Evolutionary conservation across 768 basidiomycete species (phyloP).

Genomic region (Podaxis sp.): DNA sequence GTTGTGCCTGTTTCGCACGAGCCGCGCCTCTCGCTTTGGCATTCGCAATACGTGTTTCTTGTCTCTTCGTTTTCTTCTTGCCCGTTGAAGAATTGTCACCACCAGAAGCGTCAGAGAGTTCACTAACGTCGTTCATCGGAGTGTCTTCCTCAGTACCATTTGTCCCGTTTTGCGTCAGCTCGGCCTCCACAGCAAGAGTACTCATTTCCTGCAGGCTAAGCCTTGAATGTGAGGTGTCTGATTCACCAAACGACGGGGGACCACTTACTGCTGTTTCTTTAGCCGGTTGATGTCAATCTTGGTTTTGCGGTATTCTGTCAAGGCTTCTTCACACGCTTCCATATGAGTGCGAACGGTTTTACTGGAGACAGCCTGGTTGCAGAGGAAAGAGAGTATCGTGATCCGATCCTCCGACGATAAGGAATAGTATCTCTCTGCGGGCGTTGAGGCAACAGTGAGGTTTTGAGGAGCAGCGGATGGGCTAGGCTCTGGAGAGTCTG

Average conservation of each 20-base stretch:
- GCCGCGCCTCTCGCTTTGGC: constrained; percentile 83
- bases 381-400: constrained; percentile 83
- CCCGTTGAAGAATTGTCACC: constrained; percentile 56
- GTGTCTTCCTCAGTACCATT: constrained; percentile 58
- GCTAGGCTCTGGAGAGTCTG: constrained; percentile 40
- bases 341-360: constrained; percentile 86
- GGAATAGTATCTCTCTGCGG: constrained; percentile 68
- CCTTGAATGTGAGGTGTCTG: constrained; percentile 10
- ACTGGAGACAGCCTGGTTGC: constrained; percentile 86
- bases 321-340: constrained; percentile 85
- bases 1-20: constrained; percentile 73
- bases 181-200: constrained; percentile 54
- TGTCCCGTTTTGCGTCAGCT: constrained; percentile 44
- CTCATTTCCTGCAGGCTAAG: constrained; percentile 74
- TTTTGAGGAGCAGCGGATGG: constrained; percentile 40
- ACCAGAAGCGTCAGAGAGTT: constrained; percentile 74
- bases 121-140: constrained; percentile 64
- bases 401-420: constrained; percentile 81
- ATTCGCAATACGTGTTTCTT: constrained; percentile 37
- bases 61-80: constrained; percentile 38
- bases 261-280: constrained; percentile 82
- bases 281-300: constrained; percentile 92
- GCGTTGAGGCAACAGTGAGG: constrained; percentile 48
- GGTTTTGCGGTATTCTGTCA: constrained; percentile 93
- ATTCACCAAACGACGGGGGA: not conserved